A percentile compares a stretch with the other conserved stretches of the same genome.
phyloP scores from a whole-genome alignment of 2,329 filamentous ascomycete species.

The Amauroascus niger region DNA sequence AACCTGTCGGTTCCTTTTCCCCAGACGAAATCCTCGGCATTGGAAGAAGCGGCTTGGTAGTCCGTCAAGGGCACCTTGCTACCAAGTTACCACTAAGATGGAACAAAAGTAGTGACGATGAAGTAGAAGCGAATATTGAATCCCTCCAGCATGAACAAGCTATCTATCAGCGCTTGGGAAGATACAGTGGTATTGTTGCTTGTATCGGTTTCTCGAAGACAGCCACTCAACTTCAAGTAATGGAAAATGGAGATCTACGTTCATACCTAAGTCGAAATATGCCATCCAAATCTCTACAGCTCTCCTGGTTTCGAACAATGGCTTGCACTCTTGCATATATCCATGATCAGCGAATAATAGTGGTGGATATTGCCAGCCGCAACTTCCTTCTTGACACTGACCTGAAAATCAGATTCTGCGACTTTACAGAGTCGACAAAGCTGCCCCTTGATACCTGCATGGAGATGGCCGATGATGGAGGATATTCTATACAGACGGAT shows the following conservation, averaged over 20 bases:
- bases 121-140: slow-evolving; percentile 6
- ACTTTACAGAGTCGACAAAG: slow-evolving; percentile 6
- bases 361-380: slow-evolving; percentile 7
- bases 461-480: slow-evolving; percentile 22
- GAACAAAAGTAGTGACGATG: slow-evolving; percentile 2
- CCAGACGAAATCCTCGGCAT: slow-evolving; percentile 10
- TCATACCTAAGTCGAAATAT: slow-evolving; percentile 17
- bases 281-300: slow-evolving; percentile 11
- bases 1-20: not conserved
- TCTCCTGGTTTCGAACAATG: slow-evolving; percentile 12
- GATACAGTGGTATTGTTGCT: slow-evolving; percentile 10
- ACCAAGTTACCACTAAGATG: slow-evolving; percentile 11
- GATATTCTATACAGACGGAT: slow-evolving; percentile 24
- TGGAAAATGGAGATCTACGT: slow-evolving; percentile 24
- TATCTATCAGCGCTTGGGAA: slow-evolving; percentile 7
- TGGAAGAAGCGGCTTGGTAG: slow-evolving; percentile 12
- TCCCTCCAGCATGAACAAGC: slow-evolving; percentile 6
- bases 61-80: slow-evolving; percentile 2
- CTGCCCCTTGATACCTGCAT: slow-evolving; percentile 19
- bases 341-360: slow-evolving; percentile 1
- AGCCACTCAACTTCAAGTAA: slow-evolving; percentile 16
- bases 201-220: not conserved
- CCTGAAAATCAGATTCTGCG: slow-evolving; percentile 1
- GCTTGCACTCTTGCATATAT: not conserved
- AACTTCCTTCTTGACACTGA: slow-evolving; percentile 25